Evolutionary conservation across 345 rosid genomes (phyloP), one percentile per base, ranked within the genome.

Genomic region (Eucalyptus marginata): DNA sequence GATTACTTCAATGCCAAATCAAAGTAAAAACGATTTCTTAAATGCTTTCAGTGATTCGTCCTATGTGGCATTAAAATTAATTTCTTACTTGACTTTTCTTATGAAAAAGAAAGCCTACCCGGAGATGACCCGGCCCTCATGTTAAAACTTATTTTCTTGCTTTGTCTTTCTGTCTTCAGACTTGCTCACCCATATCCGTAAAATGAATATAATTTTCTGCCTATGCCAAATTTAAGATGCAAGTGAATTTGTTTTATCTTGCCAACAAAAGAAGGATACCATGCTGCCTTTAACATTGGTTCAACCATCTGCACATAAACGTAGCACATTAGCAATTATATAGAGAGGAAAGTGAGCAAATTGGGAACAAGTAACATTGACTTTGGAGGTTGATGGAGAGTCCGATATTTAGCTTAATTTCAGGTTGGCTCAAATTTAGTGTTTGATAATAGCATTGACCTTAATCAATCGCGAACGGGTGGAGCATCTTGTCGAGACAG

Each of bases 251-350:
- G 22, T 15, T 22, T 4, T 5, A 86, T 8, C 8, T 49, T 43
- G 56, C 22, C 71, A 81, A 51, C 40, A 89, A 18, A 27, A 83
- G 49, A 87, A 91, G 95, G 95, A 92, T 94, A 97, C 97, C 83
- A 91, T 79, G 99, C 99, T 66, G 99, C 98, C 94, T 94, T 96
- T 89, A 98, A 88, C 91, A 98, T 96, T 36, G 98, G 97, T 90
- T 98, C 98, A 88, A 95, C 95, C 94, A 97, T 96, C 99, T 97
- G 97, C 92, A 93, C 88, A 68, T 88, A 62, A 90, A 79, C 6
- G 40, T 33, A 16, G 76, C 40, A 64, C 76, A n/a, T n/a, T 15
- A 40, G 31, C 31, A 17, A 64, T n/a, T 64, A 7, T 13, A 64
- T 64, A 64, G 20, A 64, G 68, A 62, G 68, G 68, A 62, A 29